phyloP scores from a whole-genome alignment of 2,329 filamentous ascomycete genomes.

The Sporothrix sp. region DNA sequence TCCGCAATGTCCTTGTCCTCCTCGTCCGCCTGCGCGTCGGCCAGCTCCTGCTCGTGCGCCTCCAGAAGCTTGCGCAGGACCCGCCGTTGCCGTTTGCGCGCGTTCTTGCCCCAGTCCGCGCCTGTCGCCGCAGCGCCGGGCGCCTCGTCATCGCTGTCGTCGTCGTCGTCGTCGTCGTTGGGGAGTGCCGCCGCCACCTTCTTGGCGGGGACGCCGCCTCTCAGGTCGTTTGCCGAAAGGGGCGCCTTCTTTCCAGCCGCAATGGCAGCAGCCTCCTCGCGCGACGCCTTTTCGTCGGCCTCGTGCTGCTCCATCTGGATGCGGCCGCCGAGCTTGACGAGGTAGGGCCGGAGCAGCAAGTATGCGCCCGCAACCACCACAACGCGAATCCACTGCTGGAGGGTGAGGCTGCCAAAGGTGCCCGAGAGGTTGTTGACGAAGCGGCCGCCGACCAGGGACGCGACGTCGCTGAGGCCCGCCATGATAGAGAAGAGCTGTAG shows the following conservation, averaged over 20 bases:
- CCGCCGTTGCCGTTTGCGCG: slow-evolving; percentile 57
- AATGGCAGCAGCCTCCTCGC: slow-evolving; percentile 31
- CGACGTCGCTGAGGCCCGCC: slow-evolving; percentile 22
- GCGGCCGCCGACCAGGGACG: slow-evolving; percentile 24
- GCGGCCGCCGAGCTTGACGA: slow-evolving; percentile 57
- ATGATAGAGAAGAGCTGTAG: slow-evolving; percentile 15
- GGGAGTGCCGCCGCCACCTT: slow-evolving; percentile 29
- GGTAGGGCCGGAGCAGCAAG: slow-evolving; percentile 61
- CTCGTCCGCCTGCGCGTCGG: slow-evolving; percentile 49
- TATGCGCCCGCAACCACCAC: slow-evolving; percentile 64
- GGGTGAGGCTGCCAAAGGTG: slow-evolving; percentile 41
- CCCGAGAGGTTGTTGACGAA: slow-evolving; percentile 39
- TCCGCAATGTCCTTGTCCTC: slow-evolving; percentile 69
- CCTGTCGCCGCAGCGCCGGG: slow-evolving; percentile 29
- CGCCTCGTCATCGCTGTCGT: slow-evolving; percentile 26
- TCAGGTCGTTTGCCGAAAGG: slow-evolving; percentile 54
- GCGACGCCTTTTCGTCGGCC: slow-evolving; percentile 44
- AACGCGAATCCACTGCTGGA: slow-evolving; percentile 55
- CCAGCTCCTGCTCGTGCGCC: slow-evolving; percentile 48
- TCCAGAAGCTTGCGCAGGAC: slow-evolving; percentile 57
- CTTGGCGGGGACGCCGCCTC: slow-evolving; percentile 29
- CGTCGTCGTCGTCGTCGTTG: slow-evolving; percentile 8
- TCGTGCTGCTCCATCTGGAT: slow-evolving; percentile 56
- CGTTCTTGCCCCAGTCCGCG: slow-evolving; percentile 58
- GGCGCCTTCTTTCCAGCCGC: slow-evolving; percentile 34